phyloP scores from a whole-genome alignment of 495 filamentous ascomycete species.

The Hypoxylon rickii region DNA sequence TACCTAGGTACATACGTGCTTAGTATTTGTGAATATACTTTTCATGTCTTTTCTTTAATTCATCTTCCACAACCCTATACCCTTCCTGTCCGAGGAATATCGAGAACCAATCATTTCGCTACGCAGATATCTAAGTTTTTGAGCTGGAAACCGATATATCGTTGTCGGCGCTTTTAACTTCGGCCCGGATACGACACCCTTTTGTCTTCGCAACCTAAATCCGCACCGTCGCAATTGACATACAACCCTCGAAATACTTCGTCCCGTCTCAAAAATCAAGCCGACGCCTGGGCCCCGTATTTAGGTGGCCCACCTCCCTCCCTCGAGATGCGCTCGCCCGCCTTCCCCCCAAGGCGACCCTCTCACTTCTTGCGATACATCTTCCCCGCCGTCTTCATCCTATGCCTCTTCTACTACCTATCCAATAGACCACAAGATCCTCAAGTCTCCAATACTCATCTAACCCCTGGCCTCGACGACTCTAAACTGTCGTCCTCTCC shows the following conservation, averaged over 20 bases:
- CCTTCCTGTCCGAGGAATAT: background rate
- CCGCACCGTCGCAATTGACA: conserved; percentile 7
- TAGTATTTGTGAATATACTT: background rate
- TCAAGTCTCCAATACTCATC: conserved; percentile 11
- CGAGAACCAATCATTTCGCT: background rate
- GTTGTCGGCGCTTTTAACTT: conserved; percentile 24
- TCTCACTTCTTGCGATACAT: conserved; percentile 45
- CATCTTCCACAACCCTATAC: background rate
- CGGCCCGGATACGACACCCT: conserved; percentile 7
- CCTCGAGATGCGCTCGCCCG: conserved; percentile 41
- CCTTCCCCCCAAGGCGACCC: conserved; percentile 46
- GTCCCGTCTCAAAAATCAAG: conserved; percentile 9
- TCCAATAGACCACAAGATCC: conserved; percentile 16
- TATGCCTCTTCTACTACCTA: conserved; percentile 40
- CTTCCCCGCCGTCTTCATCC: conserved; percentile 38
- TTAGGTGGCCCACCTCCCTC: conserved; percentile 27
- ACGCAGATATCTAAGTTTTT: background rate
- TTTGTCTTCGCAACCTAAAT: background rate
- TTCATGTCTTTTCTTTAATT: background rate
- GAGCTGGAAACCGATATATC: background rate
- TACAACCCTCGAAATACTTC: conserved; percentile 6
- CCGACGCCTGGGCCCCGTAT: conserved; percentile 29
- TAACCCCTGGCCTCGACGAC: conserved; percentile 14
- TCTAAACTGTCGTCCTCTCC: conserved; percentile 8
- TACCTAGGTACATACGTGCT: background rate